Percentiles rank a stretch among this genome's conserved stretches.
Evolutionary conservation across 148 eudicot species (phyloP).

Genomic region (Rhododendron griersonianum): DNA sequence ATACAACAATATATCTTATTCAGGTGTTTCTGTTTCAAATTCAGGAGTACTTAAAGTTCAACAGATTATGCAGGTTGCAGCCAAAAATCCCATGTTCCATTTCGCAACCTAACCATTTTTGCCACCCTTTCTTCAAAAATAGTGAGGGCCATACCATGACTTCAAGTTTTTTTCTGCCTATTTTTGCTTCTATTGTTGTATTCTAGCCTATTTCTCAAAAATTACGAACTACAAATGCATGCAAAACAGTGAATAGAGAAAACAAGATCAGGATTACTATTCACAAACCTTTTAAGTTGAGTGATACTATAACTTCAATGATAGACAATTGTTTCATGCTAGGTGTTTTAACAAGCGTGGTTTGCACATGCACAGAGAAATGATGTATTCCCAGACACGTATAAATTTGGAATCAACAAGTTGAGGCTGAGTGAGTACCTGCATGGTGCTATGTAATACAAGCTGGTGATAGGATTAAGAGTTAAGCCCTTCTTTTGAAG

Average conservation of each 20-base stretch:
- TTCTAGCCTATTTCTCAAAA: not conserved
- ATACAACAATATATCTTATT: not conserved
- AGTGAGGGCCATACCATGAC: not conserved
- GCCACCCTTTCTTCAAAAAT: not conserved
- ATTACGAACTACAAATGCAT: not conserved
- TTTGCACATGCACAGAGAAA: not conserved
- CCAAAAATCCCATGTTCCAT: not conserved
- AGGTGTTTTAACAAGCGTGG: not conserved
- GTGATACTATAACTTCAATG: not conserved
- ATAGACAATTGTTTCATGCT: not conserved
- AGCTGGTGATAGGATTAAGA: slow-evolving; percentile 77
- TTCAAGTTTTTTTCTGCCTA: not conserved
- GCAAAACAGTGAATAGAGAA: not conserved
- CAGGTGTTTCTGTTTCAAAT: not conserved
- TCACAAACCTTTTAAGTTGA: not conserved
- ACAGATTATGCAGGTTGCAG: not conserved
- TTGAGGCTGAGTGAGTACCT: slow-evolving; percentile 35
- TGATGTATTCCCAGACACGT: not conserved
- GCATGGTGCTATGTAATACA: slow-evolving; percentile 92
- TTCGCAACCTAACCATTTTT: not conserved
- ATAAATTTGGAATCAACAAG: slow-evolving; percentile 2
- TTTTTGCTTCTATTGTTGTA: not conserved
- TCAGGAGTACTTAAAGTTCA: not conserved
- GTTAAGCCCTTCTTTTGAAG: slow-evolving; percentile 84
- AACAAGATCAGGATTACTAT: not conserved